A percentile compares a stretch with the other conserved stretches of the same genome.
phyloP scores from a whole-genome alignment of 495 filamentous ascomycete species.

The Podospora sp. region DNA sequence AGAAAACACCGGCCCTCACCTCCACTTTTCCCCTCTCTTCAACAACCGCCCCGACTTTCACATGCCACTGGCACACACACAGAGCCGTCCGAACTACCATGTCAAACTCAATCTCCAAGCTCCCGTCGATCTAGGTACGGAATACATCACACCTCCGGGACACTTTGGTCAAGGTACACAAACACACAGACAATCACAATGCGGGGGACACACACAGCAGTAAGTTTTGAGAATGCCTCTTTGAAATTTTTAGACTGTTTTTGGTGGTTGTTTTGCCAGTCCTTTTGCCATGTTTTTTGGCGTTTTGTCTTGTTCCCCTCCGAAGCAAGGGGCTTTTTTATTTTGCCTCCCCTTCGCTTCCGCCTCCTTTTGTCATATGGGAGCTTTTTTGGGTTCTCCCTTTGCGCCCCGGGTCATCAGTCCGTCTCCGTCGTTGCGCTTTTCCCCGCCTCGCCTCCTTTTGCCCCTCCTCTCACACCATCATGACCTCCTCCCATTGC shows the following conservation, averaged over 20 bases:
- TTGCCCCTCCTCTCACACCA: background rate
- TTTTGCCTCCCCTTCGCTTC: background rate
- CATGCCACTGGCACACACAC: background rate
- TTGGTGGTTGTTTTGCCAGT: conserved; percentile 10
- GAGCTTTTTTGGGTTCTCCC: conserved; percentile 4
- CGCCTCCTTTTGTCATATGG: background rate
- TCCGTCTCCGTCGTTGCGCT: background rate
- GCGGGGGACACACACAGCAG: background rate
- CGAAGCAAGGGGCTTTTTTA: no score
- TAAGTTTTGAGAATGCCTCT: background rate
- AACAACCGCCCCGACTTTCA: background rate
- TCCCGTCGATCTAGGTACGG: background rate
- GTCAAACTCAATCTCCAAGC: background rate
- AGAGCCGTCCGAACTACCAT: background rate
- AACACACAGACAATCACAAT: background rate
- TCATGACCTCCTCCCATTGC: background rate
- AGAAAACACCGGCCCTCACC: background rate
- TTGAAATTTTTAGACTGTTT: conserved; percentile 19
- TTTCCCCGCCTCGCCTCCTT: background rate
- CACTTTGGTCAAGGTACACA: background rate
- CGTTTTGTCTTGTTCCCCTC: conserved; percentile 7
- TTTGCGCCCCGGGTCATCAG: background rate
- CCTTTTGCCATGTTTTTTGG: conserved; percentile 13
- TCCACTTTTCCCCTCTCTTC: background rate
- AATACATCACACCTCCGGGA: background rate